Percentiles rank a stretch among this genome's conserved stretches.
Conservation (phyloP, 1,284 basidiomycete genomes). For the Ganoderma meredithae region DNA sequence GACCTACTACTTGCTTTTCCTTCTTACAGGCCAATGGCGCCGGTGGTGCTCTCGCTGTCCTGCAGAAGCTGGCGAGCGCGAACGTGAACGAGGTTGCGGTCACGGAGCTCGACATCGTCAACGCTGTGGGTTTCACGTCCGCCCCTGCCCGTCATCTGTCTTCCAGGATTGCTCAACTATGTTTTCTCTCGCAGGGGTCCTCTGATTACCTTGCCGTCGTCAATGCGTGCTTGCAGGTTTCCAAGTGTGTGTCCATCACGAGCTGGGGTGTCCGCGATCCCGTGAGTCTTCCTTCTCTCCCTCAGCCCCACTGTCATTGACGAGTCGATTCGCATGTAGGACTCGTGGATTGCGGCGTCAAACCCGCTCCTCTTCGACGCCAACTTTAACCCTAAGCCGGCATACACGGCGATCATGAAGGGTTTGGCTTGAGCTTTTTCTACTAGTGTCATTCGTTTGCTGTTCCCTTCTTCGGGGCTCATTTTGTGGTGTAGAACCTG, state of each 20-base stretch:
- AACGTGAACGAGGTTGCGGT: slow-evolving; percentile 54
- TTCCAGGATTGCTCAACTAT: too few species aligned
- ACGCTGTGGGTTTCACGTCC: slow-evolving; percentile 30
- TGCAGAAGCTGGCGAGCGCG: slow-evolving; percentile 45
- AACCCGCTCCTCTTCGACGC: slow-evolving; percentile 53
- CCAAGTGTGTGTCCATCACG: slow-evolving; percentile 56
- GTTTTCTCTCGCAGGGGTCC: slow-evolving; percentile 25
- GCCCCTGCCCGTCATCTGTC: too few species aligned
- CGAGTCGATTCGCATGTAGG: slow-evolving; percentile 33
- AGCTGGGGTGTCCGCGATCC: slow-evolving; percentile 56
- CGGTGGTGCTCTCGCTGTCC: slow-evolving; percentile 47
- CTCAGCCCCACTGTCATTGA: neutral
- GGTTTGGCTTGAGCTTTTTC: slow-evolving; percentile 24
- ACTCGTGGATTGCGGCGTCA: slow-evolving; percentile 52
- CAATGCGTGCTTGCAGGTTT: slow-evolving; percentile 53
- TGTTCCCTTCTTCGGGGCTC: neutral
- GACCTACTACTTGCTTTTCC: neutral
- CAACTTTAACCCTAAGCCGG: slow-evolving; percentile 55
- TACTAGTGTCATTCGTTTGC: too few species aligned
- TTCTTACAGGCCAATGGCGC: slow-evolving; percentile 39
- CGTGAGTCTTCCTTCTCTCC: slow-evolving; percentile 38
- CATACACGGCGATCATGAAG: slow-evolving; percentile 53
- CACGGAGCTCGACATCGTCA: slow-evolving; percentile 45
- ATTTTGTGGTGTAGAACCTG: too few species aligned
- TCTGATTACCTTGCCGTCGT: slow-evolving; percentile 55